phyloP scores from a whole-genome alignment of 1,284 basidiomycete species.

The Ustilago bromivora region DNA sequence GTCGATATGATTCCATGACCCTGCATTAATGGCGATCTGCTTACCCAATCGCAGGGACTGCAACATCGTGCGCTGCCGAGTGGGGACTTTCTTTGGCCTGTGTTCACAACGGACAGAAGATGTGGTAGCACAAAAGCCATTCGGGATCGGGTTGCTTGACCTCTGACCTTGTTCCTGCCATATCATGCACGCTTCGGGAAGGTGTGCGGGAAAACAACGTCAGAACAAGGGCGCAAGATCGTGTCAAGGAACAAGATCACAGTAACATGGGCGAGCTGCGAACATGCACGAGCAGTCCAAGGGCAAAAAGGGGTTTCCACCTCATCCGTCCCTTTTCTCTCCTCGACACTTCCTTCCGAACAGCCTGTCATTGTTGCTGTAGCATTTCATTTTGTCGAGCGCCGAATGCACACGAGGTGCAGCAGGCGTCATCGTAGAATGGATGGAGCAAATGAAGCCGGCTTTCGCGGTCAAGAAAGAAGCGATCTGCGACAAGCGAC shows the following conservation, averaged over 20 bases:
- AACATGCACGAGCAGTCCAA: not conserved
- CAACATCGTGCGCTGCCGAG: not conserved
- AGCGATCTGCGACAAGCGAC: not conserved
- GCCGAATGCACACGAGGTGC: not conserved
- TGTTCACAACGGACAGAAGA: not conserved
- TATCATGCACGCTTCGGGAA: not conserved
- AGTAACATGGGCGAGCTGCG: not conserved
- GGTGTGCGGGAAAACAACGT: not conserved
- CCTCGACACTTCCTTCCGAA: slow-evolving; percentile 1
- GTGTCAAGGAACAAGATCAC: not conserved
- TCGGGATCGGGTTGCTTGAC: slow-evolving; percentile 5
- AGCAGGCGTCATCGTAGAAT: not conserved
- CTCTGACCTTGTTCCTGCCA: not conserved
- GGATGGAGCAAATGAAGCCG: not conserved
- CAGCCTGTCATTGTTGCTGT: not conserved
- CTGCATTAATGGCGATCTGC: not conserved
- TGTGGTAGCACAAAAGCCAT: not conserved
- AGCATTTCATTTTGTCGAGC: not conserved
- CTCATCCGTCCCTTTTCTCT: not conserved
- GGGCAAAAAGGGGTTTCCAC: not conserved
- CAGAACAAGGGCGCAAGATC: not conserved
- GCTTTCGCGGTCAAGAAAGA: not conserved
- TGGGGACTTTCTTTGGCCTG: not conserved
- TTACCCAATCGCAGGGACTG: not conserved
- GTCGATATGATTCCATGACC: not conserved